Base-by-base conservation (phyloP, 1,284 basidiomycete species). In the Ustilago loliicola region DNA sequence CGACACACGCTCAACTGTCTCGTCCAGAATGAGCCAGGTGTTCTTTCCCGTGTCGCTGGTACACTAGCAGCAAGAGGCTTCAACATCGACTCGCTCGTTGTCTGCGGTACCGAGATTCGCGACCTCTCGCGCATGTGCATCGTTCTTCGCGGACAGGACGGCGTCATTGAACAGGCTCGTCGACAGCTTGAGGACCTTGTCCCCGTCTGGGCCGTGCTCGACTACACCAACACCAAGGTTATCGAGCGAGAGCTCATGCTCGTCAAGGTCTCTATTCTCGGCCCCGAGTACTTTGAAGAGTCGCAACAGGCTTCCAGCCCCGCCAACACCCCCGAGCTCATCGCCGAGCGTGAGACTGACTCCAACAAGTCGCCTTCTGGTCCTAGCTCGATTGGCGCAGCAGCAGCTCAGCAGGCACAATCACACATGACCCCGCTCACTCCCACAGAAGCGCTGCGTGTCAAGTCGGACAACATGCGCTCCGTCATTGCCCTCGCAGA, bases 61-160 rank as follows among this genome's bases (percentile, higher is more conserved):
- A 98, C 96, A 80, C 90, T 99, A 32, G 97, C 97, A 25, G 97
- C 94, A 47, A 90, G 97, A 78, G 97, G 97, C 1, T 98, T 99
- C 90, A 99, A 99, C 89, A 98, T 88, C 87, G 97, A 99, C 88
- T 98, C 96, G 21, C 90, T 99, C 71, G 97, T 99, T 80, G 97
- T 99, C 25, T 99, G 97, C 88, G 91, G 94, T 67, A 99, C 97
- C 51, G 97, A 99, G 88, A 95, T 99, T 80, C 92, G 94, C 66
- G 97, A 99, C 88, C 90, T 99, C 50, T 95, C 93, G 88, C 91
- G 97, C 59, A 99, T 99, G 97, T 98, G 94, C 85, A 95, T 99
- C 87, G 95, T 98, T 77, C 90, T 99, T 56, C 92, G 92, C 76
- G 97, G 96, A 1, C 97, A 99, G 87, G 96, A 99, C 83, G 95